phyloP scores from a whole-genome alignment of 352 stramenopile genomes.

The Globisporangium yorkense region DNA sequence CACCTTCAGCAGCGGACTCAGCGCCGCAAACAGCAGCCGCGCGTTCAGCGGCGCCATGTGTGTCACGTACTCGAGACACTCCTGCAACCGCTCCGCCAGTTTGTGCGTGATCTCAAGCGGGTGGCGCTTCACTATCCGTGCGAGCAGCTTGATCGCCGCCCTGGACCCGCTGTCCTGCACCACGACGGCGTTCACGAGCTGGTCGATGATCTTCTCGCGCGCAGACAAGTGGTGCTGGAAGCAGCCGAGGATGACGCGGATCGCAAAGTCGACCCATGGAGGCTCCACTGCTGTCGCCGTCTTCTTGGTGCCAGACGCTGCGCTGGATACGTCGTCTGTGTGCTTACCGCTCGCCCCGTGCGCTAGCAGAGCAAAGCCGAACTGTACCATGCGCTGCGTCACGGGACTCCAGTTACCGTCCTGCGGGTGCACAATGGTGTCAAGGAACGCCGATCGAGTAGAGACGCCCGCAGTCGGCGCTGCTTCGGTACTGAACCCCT shows the following conservation, averaged over 20 bases:
- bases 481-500: not conserved
- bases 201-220: slow-evolving; percentile 31
- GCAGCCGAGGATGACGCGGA: slow-evolving; percentile 36
- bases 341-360: slow-evolving; percentile 17
- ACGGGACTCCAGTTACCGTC: slow-evolving; percentile 32
- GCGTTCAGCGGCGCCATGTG: slow-evolving; percentile 26
- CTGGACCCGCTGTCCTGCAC: slow-evolving; percentile 23
- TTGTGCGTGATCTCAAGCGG: slow-evolving; percentile 25
- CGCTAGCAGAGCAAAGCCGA: slow-evolving; percentile 29
- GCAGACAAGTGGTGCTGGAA: slow-evolving; percentile 34
- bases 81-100: slow-evolving; percentile 29
- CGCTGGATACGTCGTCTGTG: not conserved
- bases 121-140: slow-evolving; percentile 33
- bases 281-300: not conserved
- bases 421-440: slow-evolving; percentile 19
- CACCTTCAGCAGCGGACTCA: slow-evolving; percentile 32
- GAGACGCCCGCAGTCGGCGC: not conserved
- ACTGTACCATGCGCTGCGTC: slow-evolving; percentile 25
- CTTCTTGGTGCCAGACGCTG: not conserved
- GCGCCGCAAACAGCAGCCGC: slow-evolving; percentile 21
- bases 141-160: slow-evolving; percentile 27
- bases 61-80: slow-evolving; percentile 52
- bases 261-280: slow-evolving; percentile 32
- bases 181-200: slow-evolving; percentile 40
- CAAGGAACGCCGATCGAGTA: slow-evolving; percentile 17